Conservation (phyloP, 208 protist species). For the Leishmania tropica region DNA sequence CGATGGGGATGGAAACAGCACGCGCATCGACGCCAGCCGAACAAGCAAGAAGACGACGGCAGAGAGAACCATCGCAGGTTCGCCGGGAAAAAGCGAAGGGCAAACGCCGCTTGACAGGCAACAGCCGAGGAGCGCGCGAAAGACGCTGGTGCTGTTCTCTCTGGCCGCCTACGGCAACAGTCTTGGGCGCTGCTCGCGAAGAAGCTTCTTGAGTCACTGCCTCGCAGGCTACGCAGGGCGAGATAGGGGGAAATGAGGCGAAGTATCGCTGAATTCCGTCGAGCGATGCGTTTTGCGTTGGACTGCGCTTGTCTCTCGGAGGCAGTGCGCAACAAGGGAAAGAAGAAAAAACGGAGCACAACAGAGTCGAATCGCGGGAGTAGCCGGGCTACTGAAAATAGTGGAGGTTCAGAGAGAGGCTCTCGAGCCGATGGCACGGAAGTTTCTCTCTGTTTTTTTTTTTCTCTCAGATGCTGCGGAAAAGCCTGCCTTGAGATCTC, state of each 20-base stretch:
- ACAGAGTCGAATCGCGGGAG: not conserved
- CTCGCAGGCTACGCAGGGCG: not conserved
- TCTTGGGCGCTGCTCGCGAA: not conserved
- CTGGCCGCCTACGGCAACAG: no score
- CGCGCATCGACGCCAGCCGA: not conserved
- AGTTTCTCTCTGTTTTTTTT: not conserved
- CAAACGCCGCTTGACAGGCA: not conserved
- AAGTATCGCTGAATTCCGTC: not conserved
- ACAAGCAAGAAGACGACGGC: no score
- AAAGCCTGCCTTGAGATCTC: not conserved
- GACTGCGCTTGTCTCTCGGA: not conserved
- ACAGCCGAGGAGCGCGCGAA: not conserved
- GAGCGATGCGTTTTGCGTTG: not conserved
- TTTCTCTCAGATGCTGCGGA: not conserved
- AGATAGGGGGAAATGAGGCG: not conserved
- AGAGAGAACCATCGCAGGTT: not conserved
- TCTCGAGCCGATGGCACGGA: not conserved
- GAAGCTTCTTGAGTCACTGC: not conserved
- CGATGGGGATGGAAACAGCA: slow-evolving; percentile 34
- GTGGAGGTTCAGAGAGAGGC: not conserved
- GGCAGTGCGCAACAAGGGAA: not conserved
- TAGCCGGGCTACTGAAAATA: not conserved
- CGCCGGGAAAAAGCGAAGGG: slow-evolving; percentile 19
- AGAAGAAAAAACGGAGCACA: not conserved
- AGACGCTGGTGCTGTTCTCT: not conserved